phyloP scores from a whole-genome alignment of 306 rosid genomes.

The Betula pendula region DNA sequence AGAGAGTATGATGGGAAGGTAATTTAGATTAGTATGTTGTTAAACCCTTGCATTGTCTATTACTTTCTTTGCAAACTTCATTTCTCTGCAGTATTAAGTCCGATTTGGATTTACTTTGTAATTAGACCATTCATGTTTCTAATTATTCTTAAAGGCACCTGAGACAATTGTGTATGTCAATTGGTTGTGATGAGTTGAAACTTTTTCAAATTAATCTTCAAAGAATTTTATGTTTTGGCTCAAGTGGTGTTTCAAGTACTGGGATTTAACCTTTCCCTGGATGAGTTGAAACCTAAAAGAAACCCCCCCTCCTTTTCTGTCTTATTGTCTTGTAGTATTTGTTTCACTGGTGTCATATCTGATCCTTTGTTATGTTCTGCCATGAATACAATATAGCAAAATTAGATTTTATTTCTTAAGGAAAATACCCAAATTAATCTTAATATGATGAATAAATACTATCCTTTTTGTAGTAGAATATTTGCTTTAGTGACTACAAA shows the following conservation, averaged over 20 bases:
- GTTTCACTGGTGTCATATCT: neutral
- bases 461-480: neutral
- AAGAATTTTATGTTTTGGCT: neutral
- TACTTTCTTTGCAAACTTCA: neutral
- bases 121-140: neutral
- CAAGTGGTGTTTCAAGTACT: conserved; percentile 9
- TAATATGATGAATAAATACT: neutral
- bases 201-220: neutral
- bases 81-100: neutral
- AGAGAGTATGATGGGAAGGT: conserved; percentile 93
- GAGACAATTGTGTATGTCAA: neutral
- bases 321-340: neutral
- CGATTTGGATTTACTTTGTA: neutral
- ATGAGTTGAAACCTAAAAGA: neutral
- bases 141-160: neutral
- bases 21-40: conserved; percentile 18
- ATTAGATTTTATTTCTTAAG: conserved; percentile 1
- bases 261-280: neutral
- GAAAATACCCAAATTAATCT: neutral
- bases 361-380: neutral
- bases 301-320: neutral
- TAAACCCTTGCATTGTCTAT: neutral
- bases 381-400: neutral
- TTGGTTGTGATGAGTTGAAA: neutral
- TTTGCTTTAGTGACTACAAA: conserved; percentile 10